These are phyloP conservation scores for Astragalus membranaceus DNA, from an alignment of 306 rosid genomes.

Conservation along the genomic window DNA sequence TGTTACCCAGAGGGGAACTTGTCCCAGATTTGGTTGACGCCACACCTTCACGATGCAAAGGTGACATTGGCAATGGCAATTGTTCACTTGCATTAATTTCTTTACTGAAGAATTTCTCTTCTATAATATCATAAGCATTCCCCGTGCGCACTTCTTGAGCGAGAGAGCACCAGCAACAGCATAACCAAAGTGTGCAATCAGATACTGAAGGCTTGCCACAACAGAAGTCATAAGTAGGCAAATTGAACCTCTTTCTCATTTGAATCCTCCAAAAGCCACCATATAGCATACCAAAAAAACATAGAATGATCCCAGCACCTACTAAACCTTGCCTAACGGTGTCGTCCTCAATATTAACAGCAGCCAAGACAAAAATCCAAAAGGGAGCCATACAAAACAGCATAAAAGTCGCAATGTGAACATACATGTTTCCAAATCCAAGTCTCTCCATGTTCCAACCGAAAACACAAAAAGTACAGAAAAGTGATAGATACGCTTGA, in stretches of 20 bases:
- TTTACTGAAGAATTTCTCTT: conserved; percentile 50
- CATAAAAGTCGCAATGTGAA: conserved; percentile 80
- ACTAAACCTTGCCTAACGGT: conserved; percentile 55
- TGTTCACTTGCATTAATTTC: conserved; percentile 10
- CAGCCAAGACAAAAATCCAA: conserved; percentile 88
- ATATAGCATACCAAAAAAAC: conserved; percentile 75
- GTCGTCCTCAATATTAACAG: conserved; percentile 75
- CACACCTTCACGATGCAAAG: conserved; percentile 61
- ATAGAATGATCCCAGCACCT: conserved; percentile 61
- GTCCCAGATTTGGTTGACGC: conserved; percentile 28
- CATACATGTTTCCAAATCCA: conserved; percentile 90
- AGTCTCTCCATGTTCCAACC: conserved; percentile 99
- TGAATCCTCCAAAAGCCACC: conserved; percentile 99
- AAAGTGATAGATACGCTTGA: conserved; percentile 69
- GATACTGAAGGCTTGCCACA: conserved; percentile 56
- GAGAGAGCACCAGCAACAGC: conserved; percentile 92
- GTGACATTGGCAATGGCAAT: conserved; percentile 29
- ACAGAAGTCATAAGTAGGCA: conserved; percentile 81
- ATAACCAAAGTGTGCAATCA: conserved; percentile 84
- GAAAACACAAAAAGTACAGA: conserved; percentile 82
- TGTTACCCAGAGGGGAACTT: conserved; percentile 44
- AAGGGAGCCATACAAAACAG: conserved; percentile 95
- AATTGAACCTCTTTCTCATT: conserved; percentile 83
- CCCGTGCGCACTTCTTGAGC: conserved; percentile 84
- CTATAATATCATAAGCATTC: conserved; percentile 53